These are phyloP conservation scores for Heliocybe sulcata DNA, from an alignment of 1,284 basidiomycete species.

Conservation along the genomic window DNA sequence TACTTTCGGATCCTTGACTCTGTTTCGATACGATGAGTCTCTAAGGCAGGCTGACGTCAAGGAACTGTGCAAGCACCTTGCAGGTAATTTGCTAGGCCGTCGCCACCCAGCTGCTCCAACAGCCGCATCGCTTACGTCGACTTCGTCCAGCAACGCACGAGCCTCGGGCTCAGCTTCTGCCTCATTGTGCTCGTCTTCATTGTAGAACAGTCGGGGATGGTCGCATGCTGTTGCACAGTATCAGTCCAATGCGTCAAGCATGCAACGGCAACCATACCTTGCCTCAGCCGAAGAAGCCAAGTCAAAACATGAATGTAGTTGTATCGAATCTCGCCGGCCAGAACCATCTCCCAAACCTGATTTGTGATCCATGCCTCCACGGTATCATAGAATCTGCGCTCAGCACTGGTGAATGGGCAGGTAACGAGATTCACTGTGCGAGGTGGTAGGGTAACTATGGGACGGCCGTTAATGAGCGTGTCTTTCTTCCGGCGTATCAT, in stretches of 20 bases:
- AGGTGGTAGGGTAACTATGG: slow-evolving; percentile 76
- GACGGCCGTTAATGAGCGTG: slow-evolving; percentile 77
- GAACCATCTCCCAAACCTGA: slow-evolving; percentile 68
- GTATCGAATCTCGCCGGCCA: slow-evolving; percentile 42
- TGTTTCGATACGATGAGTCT: too few relatives aligned
- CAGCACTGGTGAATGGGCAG: slow-evolving; percentile 67
- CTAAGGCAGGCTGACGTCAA: too few relatives aligned
- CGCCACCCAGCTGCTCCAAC: too few relatives aligned
- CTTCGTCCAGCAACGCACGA: neutral
- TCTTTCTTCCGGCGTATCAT: slow-evolving; percentile 92
- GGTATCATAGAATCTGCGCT: slow-evolving; percentile 77
- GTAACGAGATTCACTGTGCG: slow-evolving; percentile 69
- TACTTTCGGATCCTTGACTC: too few relatives aligned
- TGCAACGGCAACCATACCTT: slow-evolving; percentile 48
- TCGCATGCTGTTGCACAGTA: slow-evolving; percentile 62
- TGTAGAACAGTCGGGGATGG: slow-evolving; percentile 64
- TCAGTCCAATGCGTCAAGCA: neutral
- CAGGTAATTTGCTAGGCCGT: too few relatives aligned
- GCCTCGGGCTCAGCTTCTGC: neutral
- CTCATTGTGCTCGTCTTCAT: too few relatives aligned
- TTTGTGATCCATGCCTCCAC: slow-evolving; percentile 72
- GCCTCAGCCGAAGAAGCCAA: slow-evolving; percentile 79
- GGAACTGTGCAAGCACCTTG: too few relatives aligned
- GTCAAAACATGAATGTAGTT: slow-evolving; percentile 83
- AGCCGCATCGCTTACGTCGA: neutral